Evolutionary conservation across 768 basidiomycete genomes (phyloP), one percentile per base, ranked within the genome.

Genomic region (Tulasnella sp.): DNA sequence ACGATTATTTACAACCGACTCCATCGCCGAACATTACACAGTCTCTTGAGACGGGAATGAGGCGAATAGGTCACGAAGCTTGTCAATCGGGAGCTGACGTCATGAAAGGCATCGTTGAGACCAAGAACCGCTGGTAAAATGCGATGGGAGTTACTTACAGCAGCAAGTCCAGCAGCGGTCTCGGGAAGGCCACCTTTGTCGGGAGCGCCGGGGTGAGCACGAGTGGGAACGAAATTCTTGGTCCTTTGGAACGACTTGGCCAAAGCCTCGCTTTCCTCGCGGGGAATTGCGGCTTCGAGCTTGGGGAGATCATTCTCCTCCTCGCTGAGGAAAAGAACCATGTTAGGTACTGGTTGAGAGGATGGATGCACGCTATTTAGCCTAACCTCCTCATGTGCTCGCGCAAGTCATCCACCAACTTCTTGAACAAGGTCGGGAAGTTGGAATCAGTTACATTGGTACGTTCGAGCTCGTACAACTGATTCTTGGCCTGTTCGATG

Each of bases 191-290:
- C 91, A 1, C 91, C 91, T 79, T 89, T 87, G 83, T 91, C 88
- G 0, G 91, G 91, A 0, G 88, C 87, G 22, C 83, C 83, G 0
- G 90, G 90, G 82, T 91, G 90, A 5, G 89, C 82, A 37, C 90
- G 87, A 12, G 92, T 92, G 0, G 91, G 92, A 7, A 87, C 91
- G 81, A 92, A 90, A 82, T 89, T 89, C 86, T 93, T 93, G 1
- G 91, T 92, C 78, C 87, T 85, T 82, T 84, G 87, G 85, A 92
- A 92, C 46, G 83, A 85, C 28, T 81, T 80, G 0, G 91, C 90
- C 0, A 90, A 90, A 28, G 85, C 75, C 40, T 85, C 82, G 81
- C 89, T 89, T 2, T 85, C 87, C 0, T 89, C 87, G 7, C 84
- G 81, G 18, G 89, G 88, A 37, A 92, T 85, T 24, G 86, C 72